Percentiles rank a stretch among this genome's conserved stretches.
These are phyloP conservation scores for Thalia dealbata DNA, from an alignment of 176 grass and related monocot genomes.

Conservation along the genomic window DNA sequence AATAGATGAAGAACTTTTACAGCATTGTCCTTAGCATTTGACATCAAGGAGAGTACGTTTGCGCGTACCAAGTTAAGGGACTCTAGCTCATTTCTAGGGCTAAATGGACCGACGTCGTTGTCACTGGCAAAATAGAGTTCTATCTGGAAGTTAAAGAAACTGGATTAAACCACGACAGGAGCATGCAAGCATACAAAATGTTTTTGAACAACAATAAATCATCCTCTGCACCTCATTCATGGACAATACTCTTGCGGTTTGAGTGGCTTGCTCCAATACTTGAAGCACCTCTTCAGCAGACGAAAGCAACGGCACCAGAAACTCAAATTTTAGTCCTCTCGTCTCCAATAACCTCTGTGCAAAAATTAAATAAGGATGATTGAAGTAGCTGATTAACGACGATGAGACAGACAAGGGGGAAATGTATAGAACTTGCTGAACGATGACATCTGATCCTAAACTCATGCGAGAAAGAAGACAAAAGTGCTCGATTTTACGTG, in stretches of 20 bases:
- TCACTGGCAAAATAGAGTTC: constrained; percentile 84
- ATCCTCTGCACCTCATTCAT: constrained; percentile 66
- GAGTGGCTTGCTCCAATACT: constrained; percentile 38
- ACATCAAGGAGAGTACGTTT: constrained; percentile 31
- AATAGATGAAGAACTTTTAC: constrained; percentile 41
- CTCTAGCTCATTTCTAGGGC: constrained; percentile 80
- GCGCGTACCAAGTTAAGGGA: constrained; percentile 54
- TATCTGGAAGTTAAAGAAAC: constrained; percentile 38
- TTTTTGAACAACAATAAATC: neutral
- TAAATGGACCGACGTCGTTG: constrained; percentile 52
- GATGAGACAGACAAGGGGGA: neutral
- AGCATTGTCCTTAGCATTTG: constrained; percentile 20
- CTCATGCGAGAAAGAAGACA: too few relatives aligned
- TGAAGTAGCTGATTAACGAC: neutral
- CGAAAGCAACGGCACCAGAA: constrained; percentile 33
- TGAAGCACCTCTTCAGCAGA: constrained; percentile 27
- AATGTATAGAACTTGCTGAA: neutral
- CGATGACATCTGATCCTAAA: neutral
- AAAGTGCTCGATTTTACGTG: too few relatives aligned
- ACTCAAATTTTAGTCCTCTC: constrained; percentile 36
- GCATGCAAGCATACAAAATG: neutral
- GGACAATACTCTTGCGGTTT: constrained; percentile 40
- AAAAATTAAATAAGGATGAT: neutral
- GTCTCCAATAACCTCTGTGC: constrained; percentile 38
- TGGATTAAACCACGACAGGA: constrained; percentile 4